Conservation (phyloP, 371 early-diverging fungal species). For the Parasitella parasitica region DNA sequence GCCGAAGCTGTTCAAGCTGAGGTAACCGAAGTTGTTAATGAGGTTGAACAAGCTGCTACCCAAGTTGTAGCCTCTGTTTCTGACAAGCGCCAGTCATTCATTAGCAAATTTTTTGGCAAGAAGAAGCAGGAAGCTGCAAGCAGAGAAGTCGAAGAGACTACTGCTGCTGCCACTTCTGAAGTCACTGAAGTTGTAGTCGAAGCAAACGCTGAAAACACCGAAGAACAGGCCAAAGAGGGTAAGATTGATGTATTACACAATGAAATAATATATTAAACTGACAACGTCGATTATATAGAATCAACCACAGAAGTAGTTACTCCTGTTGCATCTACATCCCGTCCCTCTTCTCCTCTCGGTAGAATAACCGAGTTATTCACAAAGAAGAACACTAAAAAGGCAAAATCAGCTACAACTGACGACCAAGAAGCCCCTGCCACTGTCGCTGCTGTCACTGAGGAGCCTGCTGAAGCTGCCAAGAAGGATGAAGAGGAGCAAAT, state of each 20-base stretch:
- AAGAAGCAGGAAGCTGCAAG: constrained; percentile 39
- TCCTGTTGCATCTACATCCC: constrained; percentile 5
- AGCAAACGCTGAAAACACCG: background rate
- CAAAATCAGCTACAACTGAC: constrained; percentile 21
- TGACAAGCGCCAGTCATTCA: constrained; percentile 50
- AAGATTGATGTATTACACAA: too few species aligned
- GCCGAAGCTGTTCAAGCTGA: constrained; percentile 8
- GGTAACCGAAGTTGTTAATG: constrained; percentile 1
- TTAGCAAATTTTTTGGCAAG: constrained; percentile 64
- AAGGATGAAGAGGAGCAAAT: constrained; percentile 1
- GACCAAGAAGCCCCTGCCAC: constrained; percentile 6
- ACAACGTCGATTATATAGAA: background rate
- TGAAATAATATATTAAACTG: too few species aligned
- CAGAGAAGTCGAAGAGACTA: constrained; percentile 5
- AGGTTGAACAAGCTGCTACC: constrained; percentile 10
- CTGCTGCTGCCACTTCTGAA: background rate
- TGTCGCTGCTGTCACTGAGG: constrained; percentile 4
- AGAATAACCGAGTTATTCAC: constrained; percentile 35
- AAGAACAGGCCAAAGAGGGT: constrained; percentile 16
- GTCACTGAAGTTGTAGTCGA: background rate
- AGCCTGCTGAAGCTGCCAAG: background rate
- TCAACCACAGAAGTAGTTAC: background rate
- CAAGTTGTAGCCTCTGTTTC: background rate
- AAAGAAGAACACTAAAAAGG: constrained; percentile 29
- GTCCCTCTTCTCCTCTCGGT: constrained; percentile 40